These are phyloP conservation scores for Elaphomyces granulatus DNA, from an alignment of 495 filamentous ascomycete species.

Conservation along the genomic window DNA sequence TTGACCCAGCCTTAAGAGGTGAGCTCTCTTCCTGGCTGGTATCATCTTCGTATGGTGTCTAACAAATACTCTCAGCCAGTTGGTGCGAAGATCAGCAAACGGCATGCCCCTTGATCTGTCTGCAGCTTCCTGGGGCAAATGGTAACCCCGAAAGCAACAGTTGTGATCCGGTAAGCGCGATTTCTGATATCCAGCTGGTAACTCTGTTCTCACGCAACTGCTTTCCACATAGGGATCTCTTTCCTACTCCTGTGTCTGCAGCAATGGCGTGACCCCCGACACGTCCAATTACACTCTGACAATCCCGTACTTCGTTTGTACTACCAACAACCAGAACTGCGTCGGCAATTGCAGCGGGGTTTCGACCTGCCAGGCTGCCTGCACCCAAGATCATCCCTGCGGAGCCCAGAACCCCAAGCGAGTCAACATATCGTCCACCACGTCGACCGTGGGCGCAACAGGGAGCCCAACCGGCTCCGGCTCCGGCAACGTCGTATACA, in stretches of 20 bases:
- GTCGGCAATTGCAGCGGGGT: slow-evolving; percentile 42
- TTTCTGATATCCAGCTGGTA: not conserved
- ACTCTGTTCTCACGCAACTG: not conserved
- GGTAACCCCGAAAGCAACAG: slow-evolving; percentile 41
- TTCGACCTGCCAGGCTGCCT: slow-evolving; percentile 45
- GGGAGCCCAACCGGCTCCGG: slow-evolving; percentile 21
- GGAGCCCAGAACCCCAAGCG: slow-evolving; percentile 57
- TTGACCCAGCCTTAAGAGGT: slow-evolving; percentile 36
- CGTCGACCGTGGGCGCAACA: slow-evolving; percentile 27
- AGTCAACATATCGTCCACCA: slow-evolving; percentile 42
- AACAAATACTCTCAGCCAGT: slow-evolving; percentile 30
- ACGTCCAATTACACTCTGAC: slow-evolving; percentile 72
- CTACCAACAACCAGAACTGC: slow-evolving; percentile 56
- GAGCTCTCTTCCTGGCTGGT: slow-evolving; percentile 1
- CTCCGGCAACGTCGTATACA: slow-evolving; percentile 24
- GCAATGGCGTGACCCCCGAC: slow-evolving; percentile 57
- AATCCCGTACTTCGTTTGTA: slow-evolving; percentile 74
- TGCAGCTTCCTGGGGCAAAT: slow-evolving; percentile 43
- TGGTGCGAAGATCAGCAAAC: slow-evolving; percentile 59
- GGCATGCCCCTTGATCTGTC: slow-evolving; percentile 65
- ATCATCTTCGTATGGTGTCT: not conserved
- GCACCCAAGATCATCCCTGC: slow-evolving; percentile 61
- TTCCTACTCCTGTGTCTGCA: slow-evolving; percentile 60
- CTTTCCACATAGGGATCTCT: slow-evolving; percentile 42
- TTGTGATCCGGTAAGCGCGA: slow-evolving; percentile 53